Percentiles rank a stretch among this genome's conserved stretches.
phyloP scores from a whole-genome alignment of 148 eudicot genomes.

The Rhododendron williamsianum region DNA sequence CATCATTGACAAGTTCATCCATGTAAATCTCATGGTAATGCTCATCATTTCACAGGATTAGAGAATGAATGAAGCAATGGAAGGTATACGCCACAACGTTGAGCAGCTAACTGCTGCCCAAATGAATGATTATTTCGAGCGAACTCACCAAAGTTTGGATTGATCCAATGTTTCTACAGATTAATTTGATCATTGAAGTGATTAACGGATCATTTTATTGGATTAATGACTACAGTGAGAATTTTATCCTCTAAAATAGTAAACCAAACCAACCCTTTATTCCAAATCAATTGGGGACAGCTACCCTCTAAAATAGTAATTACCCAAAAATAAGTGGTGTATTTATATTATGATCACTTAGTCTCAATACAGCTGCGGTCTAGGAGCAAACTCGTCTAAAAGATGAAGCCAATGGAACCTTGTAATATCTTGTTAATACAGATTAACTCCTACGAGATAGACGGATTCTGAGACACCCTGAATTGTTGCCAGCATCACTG shows the following conservation, averaged over 20 bases:
- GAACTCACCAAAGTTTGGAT: neutral
- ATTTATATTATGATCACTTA: neutral
- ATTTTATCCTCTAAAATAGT: neutral
- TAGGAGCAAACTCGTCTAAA: neutral
- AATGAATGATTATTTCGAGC: neutral
- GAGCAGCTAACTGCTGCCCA: neutral
- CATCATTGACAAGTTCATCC: conserved; percentile 4
- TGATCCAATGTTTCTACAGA: neutral
- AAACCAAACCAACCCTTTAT: neutral
- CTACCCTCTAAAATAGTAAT: neutral
- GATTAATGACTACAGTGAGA: neutral
- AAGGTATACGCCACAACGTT: neutral
- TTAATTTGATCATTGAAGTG: neutral
- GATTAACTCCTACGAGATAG: neutral
- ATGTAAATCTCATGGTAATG: neutral
- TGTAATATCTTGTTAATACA: neutral
- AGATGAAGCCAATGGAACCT: neutral
- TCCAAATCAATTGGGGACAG: neutral
- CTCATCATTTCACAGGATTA: neutral
- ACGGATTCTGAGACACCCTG: neutral
- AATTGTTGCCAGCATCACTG: neutral
- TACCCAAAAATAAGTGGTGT: neutral
- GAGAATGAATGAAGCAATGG: neutral
- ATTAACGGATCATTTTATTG: neutral
- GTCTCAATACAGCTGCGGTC: neutral